These are phyloP conservation scores for Paulownia fortunei DNA, from an alignment of 257 asterid genomes.

Conservation along the genomic window DNA sequence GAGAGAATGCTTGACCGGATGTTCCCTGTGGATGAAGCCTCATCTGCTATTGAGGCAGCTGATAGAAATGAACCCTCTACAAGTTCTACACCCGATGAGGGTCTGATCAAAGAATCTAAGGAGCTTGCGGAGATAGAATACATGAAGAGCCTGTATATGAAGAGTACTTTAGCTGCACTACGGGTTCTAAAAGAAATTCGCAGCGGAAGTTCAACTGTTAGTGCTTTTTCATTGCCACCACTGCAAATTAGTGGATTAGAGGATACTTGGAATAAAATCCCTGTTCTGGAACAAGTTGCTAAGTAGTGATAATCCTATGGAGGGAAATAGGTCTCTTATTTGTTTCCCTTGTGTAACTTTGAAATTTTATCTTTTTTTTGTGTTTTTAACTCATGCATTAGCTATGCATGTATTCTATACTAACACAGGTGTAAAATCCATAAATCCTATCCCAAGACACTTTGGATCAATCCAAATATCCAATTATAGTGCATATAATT, in stretches of 20 bases:
- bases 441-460: conserved; percentile 10
- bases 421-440: conserved; percentile 48
- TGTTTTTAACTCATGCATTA: conserved; percentile 31
- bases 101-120: conserved; percentile 47
- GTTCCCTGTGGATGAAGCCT: conserved; percentile 52
- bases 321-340: neutral
- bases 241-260: conserved; percentile 74
- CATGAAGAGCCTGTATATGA: conserved; percentile 83
- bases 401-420: conserved; percentile 49
- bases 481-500: too few species aligned
- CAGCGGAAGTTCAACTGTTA: conserved; percentile 85
- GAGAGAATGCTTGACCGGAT: conserved; percentile 81
- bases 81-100: conserved; percentile 41
- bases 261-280: conserved; percentile 72
- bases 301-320: conserved; percentile 48
- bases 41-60: conserved; percentile 32
- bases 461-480: neutral
- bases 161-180: conserved; percentile 81
- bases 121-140: conserved; percentile 76
- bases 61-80: conserved; percentile 54
- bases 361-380: neutral
- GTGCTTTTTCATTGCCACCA: conserved; percentile 91
- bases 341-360: conserved; percentile 22
- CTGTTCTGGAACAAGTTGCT: conserved; percentile 78
- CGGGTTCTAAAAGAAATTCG: conserved; percentile 83